phyloP scores from a whole-genome alignment of 1,284 basidiomycete species.

The Irpex sp. region DNA sequence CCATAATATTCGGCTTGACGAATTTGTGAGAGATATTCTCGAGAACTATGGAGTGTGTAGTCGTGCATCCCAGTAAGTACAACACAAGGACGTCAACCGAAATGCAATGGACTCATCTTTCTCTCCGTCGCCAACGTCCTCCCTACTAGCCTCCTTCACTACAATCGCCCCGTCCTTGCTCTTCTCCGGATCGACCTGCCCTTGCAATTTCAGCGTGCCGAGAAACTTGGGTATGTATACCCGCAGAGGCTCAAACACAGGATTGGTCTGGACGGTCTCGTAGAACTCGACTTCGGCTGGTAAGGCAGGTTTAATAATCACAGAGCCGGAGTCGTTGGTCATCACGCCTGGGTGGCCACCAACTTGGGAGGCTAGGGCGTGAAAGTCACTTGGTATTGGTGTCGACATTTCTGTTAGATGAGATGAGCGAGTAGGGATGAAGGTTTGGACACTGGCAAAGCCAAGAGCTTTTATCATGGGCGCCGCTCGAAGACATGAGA shows the following conservation, averaged over 20 bases:
- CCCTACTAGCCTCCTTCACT: slow-evolving; percentile 32
- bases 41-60: slow-evolving; percentile 80
- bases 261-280: slow-evolving; percentile 58
- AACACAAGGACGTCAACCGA: slow-evolving; percentile 10
- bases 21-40: slow-evolving; percentile 87
- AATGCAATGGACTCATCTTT: slow-evolving; percentile 56
- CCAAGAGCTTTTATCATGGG: not conserved
- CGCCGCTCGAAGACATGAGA: not conserved
- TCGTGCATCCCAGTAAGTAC: slow-evolving; percentile 8
- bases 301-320: slow-evolving; percentile 89
- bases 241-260: slow-evolving; percentile 51
- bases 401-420: not conserved
- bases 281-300: slow-evolving; percentile 88
- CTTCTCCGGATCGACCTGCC: slow-evolving; percentile 52
- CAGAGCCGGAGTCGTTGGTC: slow-evolving; percentile 77
- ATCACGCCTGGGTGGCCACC: slow-evolving; percentile 90
- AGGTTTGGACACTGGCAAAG: not conserved
- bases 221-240: slow-evolving; percentile 79
- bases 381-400: slow-evolving; percentile 1
- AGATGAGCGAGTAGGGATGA: not conserved
- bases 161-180: slow-evolving; percentile 23
- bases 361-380: slow-evolving; percentile 72
- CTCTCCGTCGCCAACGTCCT: slow-evolving; percentile 32
- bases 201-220: slow-evolving; percentile 80
- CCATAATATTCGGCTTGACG: slow-evolving; percentile 86